Base-by-base conservation (phyloP, 805 yeast genomes). In the Saccharomyces kudriavzevii region DNA sequence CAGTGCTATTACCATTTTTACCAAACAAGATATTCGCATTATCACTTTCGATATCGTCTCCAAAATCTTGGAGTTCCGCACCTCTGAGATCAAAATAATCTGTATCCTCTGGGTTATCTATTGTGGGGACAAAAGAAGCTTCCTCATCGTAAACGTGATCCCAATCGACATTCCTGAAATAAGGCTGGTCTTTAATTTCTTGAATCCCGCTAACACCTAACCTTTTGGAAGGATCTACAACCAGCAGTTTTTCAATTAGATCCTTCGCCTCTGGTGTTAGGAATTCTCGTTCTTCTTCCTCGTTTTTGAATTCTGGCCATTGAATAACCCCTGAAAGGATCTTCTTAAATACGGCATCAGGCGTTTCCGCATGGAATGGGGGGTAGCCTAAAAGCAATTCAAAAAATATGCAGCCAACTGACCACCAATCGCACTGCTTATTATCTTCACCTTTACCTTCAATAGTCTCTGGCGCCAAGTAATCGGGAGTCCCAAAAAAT, bases 401-500 rank as follows among this genome's bases (percentile, higher is more conserved):
- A 74, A 92, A 94, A 53, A 92, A 70, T 11, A 94, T 89, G 69
- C 98, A 92, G 0, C 99, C 99, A 31, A 92, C 80, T 1, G 98
- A 89, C 99, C 99, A 94, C 99, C 99, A 83, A 59, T 70, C 74
- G 57, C 70, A 57, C 27, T 84, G 80, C 10, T 35, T 35, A 58
- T 83, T 90, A 56, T 84, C 87, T 66, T 92, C 97, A 0, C 87
- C 85, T 1, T 78, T 75, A 43, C 97, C 98, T 45, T 79, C 75
- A 56, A 94, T 89, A 0, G 97, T 91, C 66, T 94, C 99, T 0
- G 99, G 99, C 0, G 99, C 96, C 43, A 95, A 77, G 69, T 94
- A 94, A 67, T 94, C 99, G 0, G 99, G 99, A 0, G 99, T 94
- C 0, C 99, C 99, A 30, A 90, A 96, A 62, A 92, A 91, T 56